These are phyloP conservation scores for Diplodia scrobiculata DNA, from an alignment of 2,329 filamentous ascomycete genomes.

Conservation along the genomic window DNA sequence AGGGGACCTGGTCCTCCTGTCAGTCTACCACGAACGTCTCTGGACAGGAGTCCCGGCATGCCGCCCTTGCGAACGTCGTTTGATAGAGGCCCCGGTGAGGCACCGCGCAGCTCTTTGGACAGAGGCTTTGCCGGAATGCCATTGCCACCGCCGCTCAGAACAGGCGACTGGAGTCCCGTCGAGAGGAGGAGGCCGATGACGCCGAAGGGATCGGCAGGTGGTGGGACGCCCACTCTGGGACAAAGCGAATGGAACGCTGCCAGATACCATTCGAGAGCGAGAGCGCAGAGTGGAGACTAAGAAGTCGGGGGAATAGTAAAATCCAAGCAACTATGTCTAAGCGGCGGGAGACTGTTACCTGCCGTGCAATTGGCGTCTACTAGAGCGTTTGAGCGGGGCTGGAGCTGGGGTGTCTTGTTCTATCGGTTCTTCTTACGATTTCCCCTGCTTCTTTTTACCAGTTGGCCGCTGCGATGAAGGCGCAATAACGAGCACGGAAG, in stretches of 20 bases:
- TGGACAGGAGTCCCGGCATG: conserved; percentile 13
- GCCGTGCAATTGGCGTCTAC: neutral
- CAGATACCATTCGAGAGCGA: conserved; percentile 17
- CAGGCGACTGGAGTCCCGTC: conserved; percentile 18
- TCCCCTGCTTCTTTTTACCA: neutral
- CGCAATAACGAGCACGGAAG: neutral
- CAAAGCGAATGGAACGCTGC: conserved; percentile 21
- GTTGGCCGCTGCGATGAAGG: neutral
- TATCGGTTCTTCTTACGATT: neutral
- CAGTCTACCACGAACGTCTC: neutral
- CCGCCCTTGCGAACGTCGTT: conserved; percentile 18
- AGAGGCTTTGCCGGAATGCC: conserved; percentile 6
- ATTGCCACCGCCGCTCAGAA: conserved; percentile 15
- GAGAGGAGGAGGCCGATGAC: conserved; percentile 18
- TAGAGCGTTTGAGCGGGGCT: neutral
- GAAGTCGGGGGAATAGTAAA: neutral
- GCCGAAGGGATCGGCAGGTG: conserved; percentile 4
- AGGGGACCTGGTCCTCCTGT: neutral
- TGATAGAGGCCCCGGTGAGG: neutral
- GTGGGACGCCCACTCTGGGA: conserved; percentile 21
- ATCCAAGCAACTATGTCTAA: neutral
- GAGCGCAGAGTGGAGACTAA: conserved; percentile 10
- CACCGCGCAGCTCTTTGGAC: conserved; percentile 15
- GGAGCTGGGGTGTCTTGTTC: neutral
- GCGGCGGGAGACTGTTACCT: neutral